A percentile compares a stretch with the other conserved stretches of the same genome.
phyloP scores from a whole-genome alignment of 164 flowering plant species.

The Chimonanthus salicifolius region DNA sequence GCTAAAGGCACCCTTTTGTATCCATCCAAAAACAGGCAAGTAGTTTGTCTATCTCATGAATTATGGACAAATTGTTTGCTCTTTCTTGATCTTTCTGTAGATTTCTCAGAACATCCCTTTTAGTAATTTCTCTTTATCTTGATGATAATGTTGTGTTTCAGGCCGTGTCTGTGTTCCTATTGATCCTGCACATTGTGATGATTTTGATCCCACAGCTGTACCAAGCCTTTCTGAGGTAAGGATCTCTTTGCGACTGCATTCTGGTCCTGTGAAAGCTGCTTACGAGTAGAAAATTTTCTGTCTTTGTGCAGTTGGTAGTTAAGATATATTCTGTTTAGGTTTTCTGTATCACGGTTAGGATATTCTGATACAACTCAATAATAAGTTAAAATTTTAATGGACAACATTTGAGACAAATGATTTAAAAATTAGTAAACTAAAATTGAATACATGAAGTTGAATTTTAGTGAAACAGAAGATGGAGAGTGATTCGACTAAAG shows the following conservation, averaged over 20 bases:
- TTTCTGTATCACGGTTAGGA: too few relatives aligned
- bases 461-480: too few relatives aligned
- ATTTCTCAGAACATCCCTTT: neutral
- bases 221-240: constrained; percentile 86
- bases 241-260: neutral
- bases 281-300: neutral
- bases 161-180: constrained; percentile 97
- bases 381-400: too few relatives aligned
- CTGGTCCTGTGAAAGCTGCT: neutral
- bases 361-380: too few relatives aligned
- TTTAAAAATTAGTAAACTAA: too few relatives aligned
- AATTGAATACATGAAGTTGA: too few relatives aligned
- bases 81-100: neutral
- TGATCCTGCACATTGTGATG: constrained; percentile 76
- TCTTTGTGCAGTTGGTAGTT: too few relatives aligned
- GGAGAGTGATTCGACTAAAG: too few relatives aligned
- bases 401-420: too few relatives aligned
- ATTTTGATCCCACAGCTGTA: constrained; percentile 83
- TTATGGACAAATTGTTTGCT: neutral
- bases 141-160: constrained; percentile 17
- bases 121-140: too few relatives aligned
- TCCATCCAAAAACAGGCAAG: constrained; percentile 97
- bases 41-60: neutral
- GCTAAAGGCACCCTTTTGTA: constrained; percentile 95
- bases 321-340: too few relatives aligned